These are phyloP conservation scores for Ascochyta rabiei DNA, from an alignment of 2,329 filamentous ascomycete species.

Conservation along the genomic window DNA sequence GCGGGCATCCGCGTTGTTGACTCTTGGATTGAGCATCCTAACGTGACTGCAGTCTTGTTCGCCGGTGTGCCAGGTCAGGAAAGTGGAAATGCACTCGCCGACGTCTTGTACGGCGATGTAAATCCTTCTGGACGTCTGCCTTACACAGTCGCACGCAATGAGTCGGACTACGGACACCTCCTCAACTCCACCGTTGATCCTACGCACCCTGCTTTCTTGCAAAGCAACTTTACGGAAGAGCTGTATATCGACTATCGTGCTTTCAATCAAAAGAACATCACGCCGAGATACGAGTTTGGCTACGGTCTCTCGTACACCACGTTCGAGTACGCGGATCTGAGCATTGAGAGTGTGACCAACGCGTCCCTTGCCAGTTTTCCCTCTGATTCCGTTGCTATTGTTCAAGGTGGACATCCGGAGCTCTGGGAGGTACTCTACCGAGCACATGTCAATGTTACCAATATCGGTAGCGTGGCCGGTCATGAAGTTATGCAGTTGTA, in stretches of 20 bases:
- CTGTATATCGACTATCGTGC: conserved; percentile 80
- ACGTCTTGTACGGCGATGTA: conserved; percentile 78
- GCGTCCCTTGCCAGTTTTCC: conserved; percentile 19
- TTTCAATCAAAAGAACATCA: conserved; percentile 68
- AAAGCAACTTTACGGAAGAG: conserved; percentile 75
- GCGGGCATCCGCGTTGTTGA: conserved; percentile 70
- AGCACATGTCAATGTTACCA: conserved; percentile 69
- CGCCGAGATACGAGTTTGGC: conserved; percentile 80
- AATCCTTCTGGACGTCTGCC: conserved; percentile 76
- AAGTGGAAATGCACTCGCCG: conserved; percentile 75
- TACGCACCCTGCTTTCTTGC: conserved; percentile 67
- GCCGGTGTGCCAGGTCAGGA: conserved; percentile 82
- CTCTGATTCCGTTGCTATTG: conserved; percentile 20
- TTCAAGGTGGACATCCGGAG: conserved; percentile 46
- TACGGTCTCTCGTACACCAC: conserved; percentile 77
- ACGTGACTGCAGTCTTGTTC: conserved; percentile 82
- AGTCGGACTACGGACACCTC: conserved; percentile 70
- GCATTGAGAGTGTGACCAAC: conserved; percentile 59
- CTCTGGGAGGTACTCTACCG: conserved; percentile 73
- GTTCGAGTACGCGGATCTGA: conserved; percentile 71
- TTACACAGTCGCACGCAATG: conserved; percentile 76
- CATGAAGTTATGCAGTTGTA: conserved; percentile 78
- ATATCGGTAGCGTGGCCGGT: conserved; percentile 68
- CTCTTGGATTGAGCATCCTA: conserved; percentile 74
- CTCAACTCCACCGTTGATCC: conserved; percentile 52